Percentiles rank a stretch among this genome's conserved stretches.
Evolutionary conservation across 352 stramenopile species (phyloP).

Genomic region (Aphanomyces cochlioides): DNA sequence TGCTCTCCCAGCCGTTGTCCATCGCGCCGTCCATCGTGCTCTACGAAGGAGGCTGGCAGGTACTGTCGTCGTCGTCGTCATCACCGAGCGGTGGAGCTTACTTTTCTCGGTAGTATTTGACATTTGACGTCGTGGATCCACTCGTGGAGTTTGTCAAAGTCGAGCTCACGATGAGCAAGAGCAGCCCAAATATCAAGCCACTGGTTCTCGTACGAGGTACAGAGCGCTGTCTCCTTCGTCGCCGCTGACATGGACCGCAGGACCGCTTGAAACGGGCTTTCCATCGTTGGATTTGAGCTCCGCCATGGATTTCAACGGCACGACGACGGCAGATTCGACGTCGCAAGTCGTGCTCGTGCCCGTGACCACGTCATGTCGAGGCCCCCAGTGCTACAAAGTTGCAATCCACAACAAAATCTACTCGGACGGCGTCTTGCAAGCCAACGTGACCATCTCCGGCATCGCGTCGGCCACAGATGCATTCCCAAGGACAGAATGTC

Average conservation of each 20-base stretch:
- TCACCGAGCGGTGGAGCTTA: not conserved
- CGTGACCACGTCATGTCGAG: conserved; percentile 48
- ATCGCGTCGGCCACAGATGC: conserved; percentile 33
- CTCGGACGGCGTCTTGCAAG: conserved; percentile 46
- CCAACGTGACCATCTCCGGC: conserved; percentile 43
- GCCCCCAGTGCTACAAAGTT: conserved; percentile 59
- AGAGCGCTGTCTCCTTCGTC: not conserved
- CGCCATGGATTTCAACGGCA: conserved; percentile 50
- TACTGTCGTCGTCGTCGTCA: not conserved
- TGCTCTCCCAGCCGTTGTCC: conserved; percentile 32
- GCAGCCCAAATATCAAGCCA: conserved; percentile 43
- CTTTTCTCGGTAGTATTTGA: conserved; percentile 40
- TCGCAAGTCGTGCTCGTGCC: conserved; percentile 45
- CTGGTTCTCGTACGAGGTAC: conserved; percentile 51
- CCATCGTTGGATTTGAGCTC: conserved; percentile 46
- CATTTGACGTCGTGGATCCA: conserved; percentile 56
- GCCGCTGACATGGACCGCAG: not conserved
- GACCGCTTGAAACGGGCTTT: conserved; percentile 48
- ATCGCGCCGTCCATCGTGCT: conserved; percentile 27
- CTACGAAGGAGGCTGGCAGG: conserved; percentile 42
- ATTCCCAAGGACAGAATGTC: conserved; percentile 35
- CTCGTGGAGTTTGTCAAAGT: conserved; percentile 46
- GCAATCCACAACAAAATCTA: conserved; percentile 61
- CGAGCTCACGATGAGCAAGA: conserved; percentile 37
- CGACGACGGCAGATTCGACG: conserved; percentile 29